Evolutionary conservation across 2,329 filamentous ascomycete species (phyloP).

Genomic region (Aureobasidium sp.): DNA sequence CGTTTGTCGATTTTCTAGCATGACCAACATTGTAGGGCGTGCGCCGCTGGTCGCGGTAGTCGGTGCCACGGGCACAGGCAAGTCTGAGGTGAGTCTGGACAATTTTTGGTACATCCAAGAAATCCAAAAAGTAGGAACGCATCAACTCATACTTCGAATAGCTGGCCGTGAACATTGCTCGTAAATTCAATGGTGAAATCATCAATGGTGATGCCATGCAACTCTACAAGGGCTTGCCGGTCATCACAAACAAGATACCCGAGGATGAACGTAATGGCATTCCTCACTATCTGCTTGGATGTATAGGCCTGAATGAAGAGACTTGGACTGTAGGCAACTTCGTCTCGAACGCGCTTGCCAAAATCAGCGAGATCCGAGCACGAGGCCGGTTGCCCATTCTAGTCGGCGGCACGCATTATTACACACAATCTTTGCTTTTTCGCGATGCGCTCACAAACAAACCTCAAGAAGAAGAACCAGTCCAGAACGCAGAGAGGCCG

Average conservation of each 20-base stretch:
- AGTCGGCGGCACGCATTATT: constrained; percentile 94
- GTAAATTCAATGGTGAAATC: constrained; percentile 79
- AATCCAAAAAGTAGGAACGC: not conserved
- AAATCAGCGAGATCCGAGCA: constrained; percentile 70
- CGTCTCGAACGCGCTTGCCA: constrained; percentile 57
- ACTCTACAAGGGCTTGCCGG: constrained; percentile 82
- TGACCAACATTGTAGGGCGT: not conserved
- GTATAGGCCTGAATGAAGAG: constrained; percentile 65
- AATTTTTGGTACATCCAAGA: not conserved
- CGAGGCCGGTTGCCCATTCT: constrained; percentile 80
- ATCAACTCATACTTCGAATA: constrained; percentile 32
- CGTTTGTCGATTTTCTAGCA: constrained; percentile 12
- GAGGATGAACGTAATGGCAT: constrained; percentile 67
- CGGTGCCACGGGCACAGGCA: constrained; percentile 87
- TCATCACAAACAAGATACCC: constrained; percentile 93
- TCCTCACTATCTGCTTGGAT: constrained; percentile 80
- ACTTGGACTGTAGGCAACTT: constrained; percentile 81
- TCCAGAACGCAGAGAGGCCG: constrained; percentile 44
- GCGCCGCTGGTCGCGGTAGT: constrained; percentile 50
- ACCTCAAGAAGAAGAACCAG: constrained; percentile 22
- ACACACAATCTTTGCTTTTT: constrained; percentile 83
- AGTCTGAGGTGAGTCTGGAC: constrained; percentile 64
- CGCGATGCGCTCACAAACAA: constrained; percentile 57
- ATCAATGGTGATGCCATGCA: constrained; percentile 99
- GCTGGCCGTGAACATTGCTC: constrained; percentile 84